Conservation (phyloP, 768 basidiomycete genomes). For the Hebeloma cylindrosporum region DNA sequence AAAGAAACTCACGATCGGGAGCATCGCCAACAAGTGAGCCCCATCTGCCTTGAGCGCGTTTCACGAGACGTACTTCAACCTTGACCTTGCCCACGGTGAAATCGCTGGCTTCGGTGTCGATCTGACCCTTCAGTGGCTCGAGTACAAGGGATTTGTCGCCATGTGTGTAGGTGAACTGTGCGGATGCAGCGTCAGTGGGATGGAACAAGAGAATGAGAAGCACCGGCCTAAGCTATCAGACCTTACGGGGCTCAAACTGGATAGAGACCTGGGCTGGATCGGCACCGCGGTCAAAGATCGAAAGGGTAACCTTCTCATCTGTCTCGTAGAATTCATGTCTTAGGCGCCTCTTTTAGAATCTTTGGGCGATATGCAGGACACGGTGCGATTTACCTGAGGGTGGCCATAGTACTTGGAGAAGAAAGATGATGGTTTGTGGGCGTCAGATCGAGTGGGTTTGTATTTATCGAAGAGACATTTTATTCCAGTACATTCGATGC, state of each 20-base stretch:
- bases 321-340: conserved; percentile 91
- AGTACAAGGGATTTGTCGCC: conserved; percentile 72
- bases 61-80: conserved; percentile 79
- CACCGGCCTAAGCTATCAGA: conserved; percentile 32
- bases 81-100: conserved; percentile 83
- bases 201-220: not conserved
- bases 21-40: conserved; percentile 69
- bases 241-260: conserved; percentile 64
- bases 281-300: conserved; percentile 77
- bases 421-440: not conserved
- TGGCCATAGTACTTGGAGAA: conserved; percentile 28
- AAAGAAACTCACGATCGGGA: conserved; percentile 60
- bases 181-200: not conserved
- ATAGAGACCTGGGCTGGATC: conserved; percentile 64
- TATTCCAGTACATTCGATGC: conserved; percentile 40
- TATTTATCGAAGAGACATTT: conserved; percentile 8
- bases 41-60: conserved; percentile 73
- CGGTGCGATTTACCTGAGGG: conserved; percentile 31
- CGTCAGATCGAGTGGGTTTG: not conserved
- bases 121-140: conserved; percentile 81
- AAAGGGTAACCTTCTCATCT: conserved; percentile 70
- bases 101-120: conserved; percentile 60
- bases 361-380: not conserved
- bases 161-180: conserved; percentile 59
- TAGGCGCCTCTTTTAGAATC: conserved; percentile 1